Conservation (phyloP, 2,329 filamentous ascomycete genomes). For the Hymenoscyphus linearis region DNA sequence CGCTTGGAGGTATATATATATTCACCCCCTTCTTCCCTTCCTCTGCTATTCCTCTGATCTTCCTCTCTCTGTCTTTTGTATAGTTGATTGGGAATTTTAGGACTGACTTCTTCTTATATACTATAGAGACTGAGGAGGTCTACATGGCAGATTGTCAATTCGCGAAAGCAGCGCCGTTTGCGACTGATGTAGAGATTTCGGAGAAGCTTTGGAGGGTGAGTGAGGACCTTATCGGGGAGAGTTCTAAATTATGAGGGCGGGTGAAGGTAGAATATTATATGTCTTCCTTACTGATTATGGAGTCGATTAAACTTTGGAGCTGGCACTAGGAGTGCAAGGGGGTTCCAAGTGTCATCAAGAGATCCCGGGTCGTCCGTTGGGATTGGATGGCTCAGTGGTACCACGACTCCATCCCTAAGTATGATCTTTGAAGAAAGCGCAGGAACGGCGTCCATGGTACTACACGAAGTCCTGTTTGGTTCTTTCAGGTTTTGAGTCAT, state of each 20-base stretch:
- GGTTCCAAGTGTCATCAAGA: no score
- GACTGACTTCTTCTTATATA: background rate
- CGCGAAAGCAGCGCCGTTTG: background rate
- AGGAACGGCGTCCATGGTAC: no score
- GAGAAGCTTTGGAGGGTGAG: constrained; percentile 6
- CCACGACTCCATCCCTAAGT: no score
- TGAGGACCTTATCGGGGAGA: constrained; percentile 5
- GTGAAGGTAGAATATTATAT: background rate
- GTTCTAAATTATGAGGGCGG: background rate
- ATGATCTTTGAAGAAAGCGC: no score
- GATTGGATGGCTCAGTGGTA: no score
- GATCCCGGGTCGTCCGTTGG: no score
- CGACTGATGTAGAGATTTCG: background rate
- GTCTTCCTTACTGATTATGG: background rate
- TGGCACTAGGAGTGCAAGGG: no score
- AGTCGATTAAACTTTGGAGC: no score
- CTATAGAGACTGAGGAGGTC: background rate
- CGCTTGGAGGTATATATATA: background rate
- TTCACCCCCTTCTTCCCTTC: background rate
- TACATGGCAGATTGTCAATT: background rate
- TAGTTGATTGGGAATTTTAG: no score
- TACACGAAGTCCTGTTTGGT: no score
- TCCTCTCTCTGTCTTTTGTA: background rate
- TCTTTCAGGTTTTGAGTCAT: no score
- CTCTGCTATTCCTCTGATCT: background rate